A percentile compares a stretch with the other conserved stretches of the same genome.
Conservation (phyloP, 805 yeast species). For the Dipodascopsis tothii region DNA sequence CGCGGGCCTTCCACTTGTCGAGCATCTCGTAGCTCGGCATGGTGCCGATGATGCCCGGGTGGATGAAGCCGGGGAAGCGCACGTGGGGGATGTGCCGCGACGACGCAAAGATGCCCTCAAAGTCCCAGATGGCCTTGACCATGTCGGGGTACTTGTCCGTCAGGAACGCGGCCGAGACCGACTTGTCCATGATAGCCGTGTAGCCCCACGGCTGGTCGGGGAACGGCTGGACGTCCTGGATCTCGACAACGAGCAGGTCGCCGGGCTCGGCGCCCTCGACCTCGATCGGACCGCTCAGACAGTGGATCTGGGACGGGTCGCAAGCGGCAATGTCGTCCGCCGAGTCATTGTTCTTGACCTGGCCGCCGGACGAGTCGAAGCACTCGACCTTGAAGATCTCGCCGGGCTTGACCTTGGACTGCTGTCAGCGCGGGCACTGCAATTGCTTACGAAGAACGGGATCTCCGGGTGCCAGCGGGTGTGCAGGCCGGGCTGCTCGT, state of each 20-base stretch:
- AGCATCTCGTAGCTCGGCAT: constrained; percentile 41
- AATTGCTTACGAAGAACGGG: constrained; percentile 19
- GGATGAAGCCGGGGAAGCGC: constrained; percentile 43
- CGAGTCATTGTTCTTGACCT: constrained; percentile 39
- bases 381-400: constrained; percentile 44
- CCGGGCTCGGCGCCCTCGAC: constrained; percentile 43
- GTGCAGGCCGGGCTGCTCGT: constrained; percentile 43
- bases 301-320: constrained; percentile 42
- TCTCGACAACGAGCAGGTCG: constrained; percentile 42
- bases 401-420: constrained; percentile 34
- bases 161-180: constrained; percentile 45
- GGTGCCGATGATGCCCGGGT: constrained; percentile 47
- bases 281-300: constrained; percentile 44
- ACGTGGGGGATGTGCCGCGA: constrained; percentile 47
- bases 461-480: constrained; percentile 46
- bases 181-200: constrained; percentile 44
- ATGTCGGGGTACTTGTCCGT: constrained; percentile 44
- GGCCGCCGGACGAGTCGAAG: constrained; percentile 51
- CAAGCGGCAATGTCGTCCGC: constrained; percentile 44
- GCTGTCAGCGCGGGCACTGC: not conserved
- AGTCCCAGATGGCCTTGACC: constrained; percentile 48
- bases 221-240: constrained; percentile 46
- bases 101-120: constrained; percentile 45
- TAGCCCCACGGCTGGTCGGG: constrained; percentile 51
- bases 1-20: constrained; percentile 42